These are phyloP conservation scores for Leptographium radiaticola DNA, from an alignment of 2,329 filamentous ascomycete species.

Conservation along the genomic window DNA sequence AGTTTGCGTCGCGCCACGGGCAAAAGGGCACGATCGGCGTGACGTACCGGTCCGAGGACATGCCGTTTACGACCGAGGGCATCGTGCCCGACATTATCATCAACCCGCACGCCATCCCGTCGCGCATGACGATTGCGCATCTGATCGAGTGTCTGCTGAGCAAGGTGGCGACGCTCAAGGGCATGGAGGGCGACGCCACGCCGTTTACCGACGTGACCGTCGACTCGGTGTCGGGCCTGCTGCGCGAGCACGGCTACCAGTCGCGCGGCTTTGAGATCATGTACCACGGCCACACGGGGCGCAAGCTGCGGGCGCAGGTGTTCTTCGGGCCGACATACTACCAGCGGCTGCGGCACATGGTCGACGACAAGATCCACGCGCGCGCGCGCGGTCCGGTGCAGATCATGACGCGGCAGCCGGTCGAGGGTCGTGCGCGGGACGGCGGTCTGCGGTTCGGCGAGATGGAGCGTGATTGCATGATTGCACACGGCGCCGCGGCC, in stretches of 20 bases:
- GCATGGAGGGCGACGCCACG: conserved; percentile 92
- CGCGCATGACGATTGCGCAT: conserved; percentile 99
- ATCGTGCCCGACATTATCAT: conserved; percentile 93
- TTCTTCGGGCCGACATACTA: conserved; percentile 99
- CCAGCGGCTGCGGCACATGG: conserved; percentile 97
- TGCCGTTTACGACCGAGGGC: conserved; percentile 92
- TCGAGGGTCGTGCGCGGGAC: conserved; percentile 95
- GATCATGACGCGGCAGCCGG: conserved; percentile 92
- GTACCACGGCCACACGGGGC: conserved; percentile 96
- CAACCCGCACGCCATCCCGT: conserved; percentile 98
- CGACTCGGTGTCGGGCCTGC: conserved; percentile 75
- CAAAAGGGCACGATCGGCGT: conserved; percentile 99
- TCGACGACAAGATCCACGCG: conserved; percentile 99
- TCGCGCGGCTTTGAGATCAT: conserved; percentile 95
- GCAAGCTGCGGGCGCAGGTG: conserved; percentile 84
- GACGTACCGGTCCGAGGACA: conserved; percentile 93
- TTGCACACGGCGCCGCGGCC: conserved; percentile 92
- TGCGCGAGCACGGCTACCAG: conserved; percentile 86
- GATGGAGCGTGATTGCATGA: conserved; percentile 99
- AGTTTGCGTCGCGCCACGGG: conserved; percentile 97
- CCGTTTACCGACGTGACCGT: conserved; percentile 97
- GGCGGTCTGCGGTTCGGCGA: conserved; percentile 98
- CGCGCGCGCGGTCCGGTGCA: conserved; percentile 91
- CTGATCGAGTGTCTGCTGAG: conserved; percentile 97
- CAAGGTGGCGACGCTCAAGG: conserved; percentile 87